Evolutionary conservation across 2,329 filamentous ascomycete genomes (phyloP), one percentile per base, ranked within the genome.

Genomic region (Bipolaris sorokiniana): DNA sequence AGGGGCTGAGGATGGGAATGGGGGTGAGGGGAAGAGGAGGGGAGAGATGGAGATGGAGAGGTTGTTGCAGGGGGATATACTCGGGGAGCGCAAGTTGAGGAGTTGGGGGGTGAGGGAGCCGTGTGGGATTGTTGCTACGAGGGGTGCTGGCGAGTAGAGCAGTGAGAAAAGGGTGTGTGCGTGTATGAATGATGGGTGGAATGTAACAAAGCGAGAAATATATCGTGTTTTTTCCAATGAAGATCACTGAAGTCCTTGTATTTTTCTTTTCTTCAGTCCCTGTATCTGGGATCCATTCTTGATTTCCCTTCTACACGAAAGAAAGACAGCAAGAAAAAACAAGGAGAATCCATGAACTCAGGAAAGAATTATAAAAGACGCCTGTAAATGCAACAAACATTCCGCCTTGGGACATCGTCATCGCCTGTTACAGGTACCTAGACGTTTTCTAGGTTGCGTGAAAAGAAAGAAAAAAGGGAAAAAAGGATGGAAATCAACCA

Each of bases 101-200:
- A 76, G 77, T 54, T 82, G 80, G 80, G 73, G 79, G 67, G 67
- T 74, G 37, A 77, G 74, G 60, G 80, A 82, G 63, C 66, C 75
- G 13, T 82, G 80, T 70, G 71, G 77, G 31, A 73, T 82, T 59
- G 64, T 78, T 67, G 79, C 79, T 7, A 67, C 40, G 54, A 62
- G 61, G 44, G 2, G 40, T 23, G 5, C 11, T 6, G 13, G 2
- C 1, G 20, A n/a, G 26, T 18, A 15, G 20, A 5, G 23, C n/a
- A 40, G 38, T 26, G 10, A 22, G 18, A 40, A 40, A 13, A 22
- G 26, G 18, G 10, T 23, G 5, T 23, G 37, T 40, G 20, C 4
- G 18, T 40, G 16, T 18, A 40, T 13, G 37, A 40, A 11, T 20
- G 16, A 40, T 40, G 37, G 20, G 16, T 40, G 18, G 26, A 28